A percentile compares a stretch with the other conserved stretches of the same genome.
Evolutionary conservation across 2,329 filamentous ascomycete genomes (phyloP).

Genomic region (Fusarium azukiicola): DNA sequence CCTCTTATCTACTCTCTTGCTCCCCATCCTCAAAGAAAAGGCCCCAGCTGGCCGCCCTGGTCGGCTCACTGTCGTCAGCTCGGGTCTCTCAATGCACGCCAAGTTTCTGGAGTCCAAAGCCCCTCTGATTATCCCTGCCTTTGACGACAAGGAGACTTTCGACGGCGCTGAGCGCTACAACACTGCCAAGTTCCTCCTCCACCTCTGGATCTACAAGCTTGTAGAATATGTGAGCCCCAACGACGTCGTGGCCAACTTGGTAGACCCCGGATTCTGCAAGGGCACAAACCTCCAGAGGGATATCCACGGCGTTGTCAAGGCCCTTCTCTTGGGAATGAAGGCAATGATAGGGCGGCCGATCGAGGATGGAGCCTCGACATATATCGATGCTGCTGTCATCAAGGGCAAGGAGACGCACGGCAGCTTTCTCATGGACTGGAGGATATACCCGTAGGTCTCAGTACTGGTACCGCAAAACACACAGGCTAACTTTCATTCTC

Average conservation of each 20-base stretch:
- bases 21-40: slow-evolving; percentile 44
- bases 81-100: slow-evolving; percentile 46
- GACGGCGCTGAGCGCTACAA: slow-evolving; percentile 48
- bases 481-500: background rate
- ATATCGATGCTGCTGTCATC: slow-evolving; percentile 68
- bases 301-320: slow-evolving; percentile 3
- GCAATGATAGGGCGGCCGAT: slow-evolving; percentile 54
- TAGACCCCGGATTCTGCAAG: slow-evolving; percentile 54
- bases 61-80: slow-evolving; percentile 54
- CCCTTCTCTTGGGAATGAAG: slow-evolving; percentile 11
- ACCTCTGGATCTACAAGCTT: slow-evolving; percentile 62
- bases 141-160: slow-evolving; percentile 49
- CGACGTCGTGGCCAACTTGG: slow-evolving; percentile 59
- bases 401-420: slow-evolving; percentile 73
- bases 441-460: slow-evolving; percentile 42
- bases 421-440: slow-evolving; percentile 70
- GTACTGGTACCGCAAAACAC: background rate
- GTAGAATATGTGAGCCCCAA: slow-evolving; percentile 57
- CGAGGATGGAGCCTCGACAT: slow-evolving; percentile 66
- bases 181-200: slow-evolving; percentile 53
- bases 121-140: slow-evolving; percentile 45
- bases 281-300: slow-evolving; percentile 45
- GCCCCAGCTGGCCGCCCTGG: slow-evolving; percentile 26
- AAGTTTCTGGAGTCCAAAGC: slow-evolving; percentile 46
- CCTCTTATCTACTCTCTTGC: slow-evolving; percentile 40